Evolutionary conservation across 768 basidiomycete species (phyloP), one percentile per base, ranked within the genome.

Genomic region (Melanogaster broomeanus): DNA sequence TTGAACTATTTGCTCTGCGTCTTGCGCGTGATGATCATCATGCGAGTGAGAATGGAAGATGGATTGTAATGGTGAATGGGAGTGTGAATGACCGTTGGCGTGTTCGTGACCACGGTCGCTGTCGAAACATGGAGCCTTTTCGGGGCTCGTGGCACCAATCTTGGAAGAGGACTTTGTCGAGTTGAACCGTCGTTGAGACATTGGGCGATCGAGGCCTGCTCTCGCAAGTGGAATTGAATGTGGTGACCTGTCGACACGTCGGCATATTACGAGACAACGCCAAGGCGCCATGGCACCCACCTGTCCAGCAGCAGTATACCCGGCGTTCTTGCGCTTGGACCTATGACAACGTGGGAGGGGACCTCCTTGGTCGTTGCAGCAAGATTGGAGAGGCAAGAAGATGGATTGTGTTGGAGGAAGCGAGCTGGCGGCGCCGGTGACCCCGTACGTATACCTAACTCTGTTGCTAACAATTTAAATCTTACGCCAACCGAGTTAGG

Each of bases 21-120:
- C 84, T 51, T 84, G 80, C 31, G 70, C 64, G 51, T 85, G 80
- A 42, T 79, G 77, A 46, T 83, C 80, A 25, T 72, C 77, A 62
- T 87, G 84, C 18, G 82, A 79, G 62, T 87, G 85, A 12, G 82
- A 79, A 62, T 87, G 87, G 61, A 87, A 85, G 56, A 86, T 63
- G 22, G 83, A 81, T 53, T 82, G 83, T 6, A 81, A 79, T 67
- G 87, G 86, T 2, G 76, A 62, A 59, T 84, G 78, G 38, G 81
- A 78, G 66, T 87, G 86, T 2, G 76, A 63, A 61, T 84, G 78
- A 35, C 56, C 63, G 49, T 69, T 50, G 31, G 51, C 38, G 47
- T 74, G 67, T 13, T 52, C 46, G 35, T 68, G 61, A 18, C 63
- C 61, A 38, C 80, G 74, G 49, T 75, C 73, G 59, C 79, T 70